Conservation (phyloP, 768 basidiomycete species). For the Botryobasidium botryosum region DNA sequence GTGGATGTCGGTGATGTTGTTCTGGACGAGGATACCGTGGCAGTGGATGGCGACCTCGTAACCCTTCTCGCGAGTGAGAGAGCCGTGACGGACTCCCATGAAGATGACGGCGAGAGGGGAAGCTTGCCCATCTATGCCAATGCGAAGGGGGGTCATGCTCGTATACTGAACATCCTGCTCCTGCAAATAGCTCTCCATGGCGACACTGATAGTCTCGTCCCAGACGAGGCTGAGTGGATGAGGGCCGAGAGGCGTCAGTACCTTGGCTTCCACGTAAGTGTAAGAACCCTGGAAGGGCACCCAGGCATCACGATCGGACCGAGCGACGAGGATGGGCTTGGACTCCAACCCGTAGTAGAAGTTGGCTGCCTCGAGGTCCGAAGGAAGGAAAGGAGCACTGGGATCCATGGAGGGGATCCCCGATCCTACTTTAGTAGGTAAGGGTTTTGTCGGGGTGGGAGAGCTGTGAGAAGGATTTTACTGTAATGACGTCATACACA, state of each 20-base stretch:
- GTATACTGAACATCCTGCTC: constrained; percentile 13
- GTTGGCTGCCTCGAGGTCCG: too few species aligned
- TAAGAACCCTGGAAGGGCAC: too few species aligned
- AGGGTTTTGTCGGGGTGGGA: too few species aligned
- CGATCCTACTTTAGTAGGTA: too few species aligned
- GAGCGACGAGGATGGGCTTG: too few species aligned
- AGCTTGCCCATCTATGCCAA: constrained; percentile 10
- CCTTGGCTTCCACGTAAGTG: too few species aligned
- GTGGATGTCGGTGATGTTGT: constrained; percentile 6
- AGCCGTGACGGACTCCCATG: constrained; percentile 5
- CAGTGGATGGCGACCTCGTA: constrained; percentile 3
- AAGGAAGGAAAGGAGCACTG: too few species aligned
- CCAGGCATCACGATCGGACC: too few species aligned
- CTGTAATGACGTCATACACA: too few species aligned
- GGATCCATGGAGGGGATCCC: too few species aligned
- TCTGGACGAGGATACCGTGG: not conserved
- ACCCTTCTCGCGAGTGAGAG: not conserved
- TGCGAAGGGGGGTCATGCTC: constrained; percentile 14
- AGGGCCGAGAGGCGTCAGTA: constrained; percentile 11
- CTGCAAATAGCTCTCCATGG: constrained; percentile 10
- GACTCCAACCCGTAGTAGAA: too few species aligned
- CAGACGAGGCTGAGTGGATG: constrained; percentile 15
- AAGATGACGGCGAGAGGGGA: constrained; percentile 2
- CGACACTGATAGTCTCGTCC: constrained; percentile 10
- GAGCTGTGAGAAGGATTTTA: too few species aligned